Percentiles rank a stretch among this genome's conserved stretches.
These are phyloP conservation scores for Myxozyma vanderwaltii DNA, from an alignment of 805 yeast species.

Conservation along the genomic window DNA sequence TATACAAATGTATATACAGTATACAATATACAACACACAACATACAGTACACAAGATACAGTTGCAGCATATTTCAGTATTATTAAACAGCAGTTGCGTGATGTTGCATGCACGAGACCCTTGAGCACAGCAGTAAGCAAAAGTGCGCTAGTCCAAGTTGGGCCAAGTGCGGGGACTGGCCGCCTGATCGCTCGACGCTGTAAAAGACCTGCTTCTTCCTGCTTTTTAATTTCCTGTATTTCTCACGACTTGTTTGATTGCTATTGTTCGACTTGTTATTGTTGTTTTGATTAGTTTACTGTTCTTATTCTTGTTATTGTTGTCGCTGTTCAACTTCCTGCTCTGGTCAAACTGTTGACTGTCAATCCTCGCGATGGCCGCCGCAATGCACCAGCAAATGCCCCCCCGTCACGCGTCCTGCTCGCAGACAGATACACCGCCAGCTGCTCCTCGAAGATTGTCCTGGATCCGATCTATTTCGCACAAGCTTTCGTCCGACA, in stretches of 20 bases:
- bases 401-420: background rate
- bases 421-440: background rate
- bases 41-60: too few species aligned
- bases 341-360: too few species aligned
- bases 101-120: background rate
- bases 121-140: background rate
- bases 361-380: background rate
- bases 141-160: background rate
- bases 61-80: too few species aligned
- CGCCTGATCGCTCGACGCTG: background rate
- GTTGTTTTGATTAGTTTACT: too few species aligned
- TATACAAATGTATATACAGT: too few species aligned
- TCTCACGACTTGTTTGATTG: background rate
- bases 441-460: conserved; percentile 7
- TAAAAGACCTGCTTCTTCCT: background rate
- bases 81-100: too few species aligned
- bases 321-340: too few species aligned
- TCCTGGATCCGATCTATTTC: conserved; percentile 28
- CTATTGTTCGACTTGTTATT: too few species aligned
- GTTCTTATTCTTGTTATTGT: too few species aligned
- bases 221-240: background rate
- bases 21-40: too few species aligned
- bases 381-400: background rate
- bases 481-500: conserved; percentile 4
- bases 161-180: background rate